Conservation (phyloP, 2,329 filamentous ascomycete genomes). For the Geoglossum cookeanum region DNA sequence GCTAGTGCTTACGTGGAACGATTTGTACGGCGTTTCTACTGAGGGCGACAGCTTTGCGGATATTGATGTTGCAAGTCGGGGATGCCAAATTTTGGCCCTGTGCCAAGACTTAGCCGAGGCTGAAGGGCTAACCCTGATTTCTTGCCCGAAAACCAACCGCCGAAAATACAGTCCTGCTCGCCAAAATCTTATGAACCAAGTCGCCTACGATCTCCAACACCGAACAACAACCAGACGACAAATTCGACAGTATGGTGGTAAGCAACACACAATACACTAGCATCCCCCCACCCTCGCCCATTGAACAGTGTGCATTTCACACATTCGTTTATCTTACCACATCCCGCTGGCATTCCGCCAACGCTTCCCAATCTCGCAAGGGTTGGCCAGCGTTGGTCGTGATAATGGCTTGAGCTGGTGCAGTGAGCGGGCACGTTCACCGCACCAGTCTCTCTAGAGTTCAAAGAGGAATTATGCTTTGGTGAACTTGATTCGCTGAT, state of each 20-base stretch:
- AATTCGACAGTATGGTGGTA: background rate
- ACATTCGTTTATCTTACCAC: too few relatives aligned
- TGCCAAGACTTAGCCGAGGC: background rate
- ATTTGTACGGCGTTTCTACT: too few relatives aligned
- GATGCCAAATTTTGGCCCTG: too few relatives aligned
- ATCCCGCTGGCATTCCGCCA: background rate
- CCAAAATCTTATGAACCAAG: background rate
- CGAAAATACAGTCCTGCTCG: background rate
- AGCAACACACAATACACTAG: background rate
- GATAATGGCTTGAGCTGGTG: slow-evolving; percentile 37
- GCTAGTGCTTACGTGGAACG: background rate
- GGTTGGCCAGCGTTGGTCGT: slow-evolving; percentile 16
- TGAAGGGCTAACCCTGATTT: background rate
- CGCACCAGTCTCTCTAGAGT: slow-evolving; percentile 65
- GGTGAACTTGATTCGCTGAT: slow-evolving; percentile 73
- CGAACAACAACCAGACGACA: background rate
- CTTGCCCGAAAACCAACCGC: background rate
- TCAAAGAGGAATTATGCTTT: slow-evolving; percentile 59
- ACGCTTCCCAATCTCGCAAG: background rate
- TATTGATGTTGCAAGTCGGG: too few relatives aligned
- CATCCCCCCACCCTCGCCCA: background rate
- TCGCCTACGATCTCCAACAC: background rate
- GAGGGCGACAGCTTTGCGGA: too few relatives aligned
- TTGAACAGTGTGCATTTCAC: background rate
- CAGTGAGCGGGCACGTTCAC: slow-evolving; percentile 29